phyloP scores from a whole-genome alignment of 345 rosid species.

The Acer saccharum region DNA sequence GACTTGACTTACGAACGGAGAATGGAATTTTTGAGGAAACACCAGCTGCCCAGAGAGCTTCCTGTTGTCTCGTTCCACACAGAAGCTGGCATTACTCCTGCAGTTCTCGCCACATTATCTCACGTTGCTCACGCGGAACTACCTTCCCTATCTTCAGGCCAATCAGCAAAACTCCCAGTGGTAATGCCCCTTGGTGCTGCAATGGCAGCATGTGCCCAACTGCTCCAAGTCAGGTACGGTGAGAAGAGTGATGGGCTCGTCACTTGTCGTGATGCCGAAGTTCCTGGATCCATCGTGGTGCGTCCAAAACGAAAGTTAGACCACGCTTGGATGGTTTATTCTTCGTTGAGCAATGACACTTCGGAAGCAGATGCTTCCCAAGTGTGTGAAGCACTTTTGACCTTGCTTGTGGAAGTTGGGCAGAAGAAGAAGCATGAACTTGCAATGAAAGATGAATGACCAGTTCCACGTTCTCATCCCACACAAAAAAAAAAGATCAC shows the following conservation, averaged over 20 bases:
- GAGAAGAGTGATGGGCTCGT: conserved; percentile 95
- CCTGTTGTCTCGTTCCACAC: conserved; percentile 89
- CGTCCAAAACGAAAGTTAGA: conserved; percentile 77
- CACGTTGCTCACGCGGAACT: conserved; percentile 93
- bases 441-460: conserved; percentile 36
- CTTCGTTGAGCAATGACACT: conserved; percentile 68
- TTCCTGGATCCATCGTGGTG: conserved; percentile 93
- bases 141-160: conserved; percentile 53
- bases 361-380: conserved; percentile 78
- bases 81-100: conserved; percentile 81
- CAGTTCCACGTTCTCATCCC: background rate
- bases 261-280: conserved; percentile 86
- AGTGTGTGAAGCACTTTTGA: conserved; percentile 88
- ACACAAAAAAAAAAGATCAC: too few species aligned
- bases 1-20: conserved; percentile 90
- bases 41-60: conserved; percentile 74
- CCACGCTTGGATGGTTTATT: conserved; percentile 99
- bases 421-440: conserved; percentile 44
- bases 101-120: conserved; percentile 77
- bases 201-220: conserved; percentile 97
- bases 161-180: conserved; percentile 74
- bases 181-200: conserved; percentile 92
- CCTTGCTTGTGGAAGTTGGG: conserved; percentile 81
- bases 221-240: conserved; percentile 74
- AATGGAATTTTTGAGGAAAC: conserved; percentile 74